Conservation (phyloP, 139 green algal genomes). For the Picocystis salinarum region DNA sequence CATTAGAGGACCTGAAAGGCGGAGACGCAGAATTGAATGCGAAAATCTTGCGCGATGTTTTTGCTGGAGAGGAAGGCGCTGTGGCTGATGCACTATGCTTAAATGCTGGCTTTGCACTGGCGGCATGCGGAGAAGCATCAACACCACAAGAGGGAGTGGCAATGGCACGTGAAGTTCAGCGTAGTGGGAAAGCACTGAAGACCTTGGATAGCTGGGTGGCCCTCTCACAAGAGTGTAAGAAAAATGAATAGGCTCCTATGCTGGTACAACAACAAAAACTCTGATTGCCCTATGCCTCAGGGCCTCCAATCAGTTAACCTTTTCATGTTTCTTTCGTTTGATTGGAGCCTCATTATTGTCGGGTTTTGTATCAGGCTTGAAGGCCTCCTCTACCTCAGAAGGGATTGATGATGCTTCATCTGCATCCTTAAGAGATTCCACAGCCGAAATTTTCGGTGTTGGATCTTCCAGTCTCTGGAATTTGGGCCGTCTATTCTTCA, state of each 20-base stretch:
- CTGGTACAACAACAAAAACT: too few relatives aligned
- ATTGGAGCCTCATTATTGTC: too few relatives aligned
- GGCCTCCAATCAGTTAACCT: too few relatives aligned
- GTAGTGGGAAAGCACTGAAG: conserved; percentile 10
- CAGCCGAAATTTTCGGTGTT: too few relatives aligned
- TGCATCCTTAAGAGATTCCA: too few relatives aligned
- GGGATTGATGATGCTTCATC: too few relatives aligned
- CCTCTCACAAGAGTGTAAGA: conserved; percentile 14
- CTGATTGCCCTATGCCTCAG: too few relatives aligned
- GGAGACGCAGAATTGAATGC: conserved; percentile 78
- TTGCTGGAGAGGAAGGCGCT: conserved; percentile 56
- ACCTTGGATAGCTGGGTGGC: conserved; percentile 19
- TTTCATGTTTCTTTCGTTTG: too few relatives aligned
- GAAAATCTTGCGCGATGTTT: conserved; percentile 56
- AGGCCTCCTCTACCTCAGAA: too few relatives aligned
- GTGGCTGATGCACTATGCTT: conserved; percentile 83
- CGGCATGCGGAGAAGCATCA: conserved; percentile 40
- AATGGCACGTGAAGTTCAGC: conserved; percentile 61
- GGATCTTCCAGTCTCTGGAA: too few relatives aligned
- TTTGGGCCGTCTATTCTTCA: too few relatives aligned
- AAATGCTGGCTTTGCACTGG: conserved; percentile 75
- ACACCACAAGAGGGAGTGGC: conserved; percentile 61
- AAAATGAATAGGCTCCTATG: neutral
- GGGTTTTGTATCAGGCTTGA: too few relatives aligned
- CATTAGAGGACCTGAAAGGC: conserved; percentile 72